Percentiles rank a stretch among this genome's conserved stretches.
Conservation (phyloP, 2,329 filamentous ascomycete genomes). For the Arthrobotrys pseudoclavata region DNA sequence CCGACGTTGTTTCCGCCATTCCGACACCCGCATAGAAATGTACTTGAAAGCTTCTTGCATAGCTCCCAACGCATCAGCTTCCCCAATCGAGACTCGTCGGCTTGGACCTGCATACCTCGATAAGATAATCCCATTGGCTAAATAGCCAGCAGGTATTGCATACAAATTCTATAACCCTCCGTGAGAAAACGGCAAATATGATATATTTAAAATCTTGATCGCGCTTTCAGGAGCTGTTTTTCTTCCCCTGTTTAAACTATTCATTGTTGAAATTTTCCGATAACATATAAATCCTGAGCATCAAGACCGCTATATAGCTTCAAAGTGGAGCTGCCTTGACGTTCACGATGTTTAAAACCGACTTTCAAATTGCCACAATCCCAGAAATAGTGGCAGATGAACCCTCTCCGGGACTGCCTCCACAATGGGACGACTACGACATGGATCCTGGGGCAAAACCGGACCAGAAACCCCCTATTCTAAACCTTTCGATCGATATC, state of each 20-base stretch:
- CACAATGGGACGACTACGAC: conserved; percentile 28
- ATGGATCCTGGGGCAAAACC: conserved; percentile 30
- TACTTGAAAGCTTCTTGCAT: conserved; percentile 21
- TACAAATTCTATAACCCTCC: conserved; percentile 33
- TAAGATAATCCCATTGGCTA: conserved; percentile 41
- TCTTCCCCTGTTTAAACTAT: conserved; percentile 24
- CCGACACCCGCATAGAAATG: conserved; percentile 37
- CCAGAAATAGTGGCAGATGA: conserved; percentile 33
- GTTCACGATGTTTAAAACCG: conserved; percentile 42
- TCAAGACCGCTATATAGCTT: background rate
- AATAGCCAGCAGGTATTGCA: conserved; percentile 15
- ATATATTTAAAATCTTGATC: conserved; percentile 56
- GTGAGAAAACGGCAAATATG: conserved; percentile 29
- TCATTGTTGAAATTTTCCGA: conserved; percentile 1
- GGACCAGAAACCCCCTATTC: conserved; percentile 32
- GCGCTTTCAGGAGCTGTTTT: conserved; percentile 23
- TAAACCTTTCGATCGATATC: conserved; percentile 49
- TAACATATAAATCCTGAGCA: background rate
- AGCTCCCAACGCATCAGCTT: conserved; percentile 41
- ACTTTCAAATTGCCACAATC: conserved; percentile 44
- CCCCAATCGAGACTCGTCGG: conserved; percentile 37
- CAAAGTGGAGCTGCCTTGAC: background rate
- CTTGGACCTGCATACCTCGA: conserved; percentile 51
- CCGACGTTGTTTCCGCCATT: conserved; percentile 28
- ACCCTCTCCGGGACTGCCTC: conserved; percentile 30